phyloP scores from a whole-genome alignment of 805 yeast species.

The Myxozyma geophila region DNA sequence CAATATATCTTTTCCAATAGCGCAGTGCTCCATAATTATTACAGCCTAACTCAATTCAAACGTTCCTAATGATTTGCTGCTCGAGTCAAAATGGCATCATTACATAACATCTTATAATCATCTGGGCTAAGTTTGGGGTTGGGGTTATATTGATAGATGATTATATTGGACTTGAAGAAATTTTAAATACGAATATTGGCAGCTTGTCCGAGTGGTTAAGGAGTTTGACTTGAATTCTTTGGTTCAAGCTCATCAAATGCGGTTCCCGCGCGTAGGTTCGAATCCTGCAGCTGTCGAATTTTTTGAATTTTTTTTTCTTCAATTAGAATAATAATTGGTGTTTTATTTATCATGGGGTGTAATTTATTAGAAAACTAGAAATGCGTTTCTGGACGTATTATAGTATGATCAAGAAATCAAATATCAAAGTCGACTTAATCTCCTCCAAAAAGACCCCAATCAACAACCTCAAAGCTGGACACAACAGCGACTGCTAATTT shows the following conservation, averaged over 20 bases:
- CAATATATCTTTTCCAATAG: too few relatives aligned
- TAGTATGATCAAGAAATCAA: background rate
- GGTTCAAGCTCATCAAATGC: slow-evolving; percentile 38
- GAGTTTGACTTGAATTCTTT: slow-evolving; percentile 50
- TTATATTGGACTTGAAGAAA: background rate
- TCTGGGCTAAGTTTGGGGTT: too few relatives aligned
- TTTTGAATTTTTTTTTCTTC: background rate
- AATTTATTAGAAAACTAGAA: too few relatives aligned
- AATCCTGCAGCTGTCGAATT: slow-evolving; percentile 46
- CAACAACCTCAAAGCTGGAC: slow-evolving; percentile 7
- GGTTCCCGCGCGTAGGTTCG: slow-evolving; percentile 41
- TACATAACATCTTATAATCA: too few relatives aligned
- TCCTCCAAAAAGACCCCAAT: slow-evolving; percentile 28
- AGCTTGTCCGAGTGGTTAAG: slow-evolving; percentile 53
- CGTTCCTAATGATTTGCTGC: too few relatives aligned
- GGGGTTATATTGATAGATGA: too few relatives aligned
- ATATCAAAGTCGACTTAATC: background rate
- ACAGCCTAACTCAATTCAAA: too few relatives aligned
- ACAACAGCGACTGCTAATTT: slow-evolving; percentile 8
- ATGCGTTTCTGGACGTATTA: too few relatives aligned
- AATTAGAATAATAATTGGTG: background rate
- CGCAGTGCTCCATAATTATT: too few relatives aligned
- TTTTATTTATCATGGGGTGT: background rate
- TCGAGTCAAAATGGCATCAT: too few relatives aligned
- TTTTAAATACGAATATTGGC: slow-evolving; percentile 35